A percentile compares a stretch with the other conserved stretches of the same genome.
These are phyloP conservation scores for Rhizopogon vinicolor DNA, from an alignment of 768 basidiomycete species.

Conservation along the genomic window DNA sequence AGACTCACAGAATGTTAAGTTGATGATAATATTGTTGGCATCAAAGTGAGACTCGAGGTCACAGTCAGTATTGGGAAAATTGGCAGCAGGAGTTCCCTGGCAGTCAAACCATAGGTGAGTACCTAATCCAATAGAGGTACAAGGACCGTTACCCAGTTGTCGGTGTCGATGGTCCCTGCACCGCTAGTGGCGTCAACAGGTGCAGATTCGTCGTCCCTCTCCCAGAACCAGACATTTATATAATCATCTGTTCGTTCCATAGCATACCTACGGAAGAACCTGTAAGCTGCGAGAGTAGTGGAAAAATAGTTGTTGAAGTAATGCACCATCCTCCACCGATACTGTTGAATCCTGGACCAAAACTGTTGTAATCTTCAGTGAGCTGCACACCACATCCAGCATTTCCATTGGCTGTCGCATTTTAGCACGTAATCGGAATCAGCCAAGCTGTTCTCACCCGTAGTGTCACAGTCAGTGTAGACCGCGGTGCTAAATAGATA, in stretches of 20 bases:
- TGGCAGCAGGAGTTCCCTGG: conserved; percentile 29
- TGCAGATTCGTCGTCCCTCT: conserved; percentile 23
- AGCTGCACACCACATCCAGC: conserved; percentile 32
- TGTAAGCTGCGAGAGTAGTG: neutral
- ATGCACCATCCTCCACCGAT: conserved; percentile 37
- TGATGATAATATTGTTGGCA: conserved; percentile 29
- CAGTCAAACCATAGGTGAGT: neutral
- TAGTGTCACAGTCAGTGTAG: conserved; percentile 18
- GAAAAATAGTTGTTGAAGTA: neutral
- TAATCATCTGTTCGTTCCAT: conserved; percentile 28
- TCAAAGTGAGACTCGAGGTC: conserved; percentile 32
- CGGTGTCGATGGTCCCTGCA: conserved; percentile 13
- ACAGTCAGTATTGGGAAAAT: conserved; percentile 36
- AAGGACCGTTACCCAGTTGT: conserved; percentile 15
- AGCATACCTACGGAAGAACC: conserved; percentile 28
- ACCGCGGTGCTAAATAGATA: conserved; percentile 11
- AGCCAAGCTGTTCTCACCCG: conserved; percentile 8
- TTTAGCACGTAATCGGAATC: conserved; percentile 1
- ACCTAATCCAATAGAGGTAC: neutral
- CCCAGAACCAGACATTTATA: conserved; percentile 40
- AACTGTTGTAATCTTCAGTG: conserved; percentile 20
- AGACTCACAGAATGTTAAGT: conserved; percentile 28
- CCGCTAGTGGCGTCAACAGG: conserved; percentile 29
- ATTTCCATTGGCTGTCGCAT: conserved; percentile 22
- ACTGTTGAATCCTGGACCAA: conserved; percentile 25